phyloP scores from a whole-genome alignment of 768 basidiomycete species.

The Tricholoma bakamatsutake region DNA sequence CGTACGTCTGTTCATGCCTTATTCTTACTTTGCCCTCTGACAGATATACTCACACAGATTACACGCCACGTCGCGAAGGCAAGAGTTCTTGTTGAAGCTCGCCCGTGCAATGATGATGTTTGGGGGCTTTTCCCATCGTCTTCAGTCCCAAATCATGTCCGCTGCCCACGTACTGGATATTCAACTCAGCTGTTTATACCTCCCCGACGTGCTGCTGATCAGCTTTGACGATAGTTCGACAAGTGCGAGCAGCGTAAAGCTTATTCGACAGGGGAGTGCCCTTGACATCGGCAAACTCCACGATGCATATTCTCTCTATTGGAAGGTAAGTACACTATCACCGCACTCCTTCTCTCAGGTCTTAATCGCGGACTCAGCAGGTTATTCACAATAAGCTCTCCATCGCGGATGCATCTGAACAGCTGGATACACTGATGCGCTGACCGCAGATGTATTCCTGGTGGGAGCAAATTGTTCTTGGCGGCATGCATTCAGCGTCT shows the following conservation, averaged over 20 bases:
- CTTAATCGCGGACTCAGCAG: constrained; percentile 21
- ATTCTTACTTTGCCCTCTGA: neutral
- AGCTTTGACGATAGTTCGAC: constrained; percentile 79
- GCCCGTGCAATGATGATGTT: constrained; percentile 88
- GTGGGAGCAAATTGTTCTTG: constrained; percentile 61
- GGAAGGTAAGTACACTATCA: constrained; percentile 42
- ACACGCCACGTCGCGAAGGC: constrained; percentile 82
- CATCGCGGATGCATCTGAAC: constrained; percentile 64
- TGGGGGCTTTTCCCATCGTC: constrained; percentile 75
- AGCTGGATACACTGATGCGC: constrained; percentile 69
- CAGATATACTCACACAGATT: constrained; percentile 47
- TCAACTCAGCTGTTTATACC: constrained; percentile 61
- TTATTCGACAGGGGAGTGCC: constrained; percentile 65
- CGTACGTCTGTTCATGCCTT: constrained; percentile 28
- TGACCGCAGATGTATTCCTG: constrained; percentile 53
- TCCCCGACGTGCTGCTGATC: constrained; percentile 72
- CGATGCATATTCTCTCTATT: constrained; percentile 66
- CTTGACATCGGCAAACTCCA: constrained; percentile 76
- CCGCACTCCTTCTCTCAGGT: neutral
- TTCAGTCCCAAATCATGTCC: constrained; percentile 78
- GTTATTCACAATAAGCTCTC: constrained; percentile 79
- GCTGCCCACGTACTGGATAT: constrained; percentile 78
- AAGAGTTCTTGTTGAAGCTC: constrained; percentile 82
- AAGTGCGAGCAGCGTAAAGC: constrained; percentile 75
- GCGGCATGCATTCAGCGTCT: constrained; percentile 69